These are phyloP conservation scores for Cercospora nicotianae DNA, from an alignment of 2,329 filamentous ascomycete species.

Conservation along the genomic window DNA sequence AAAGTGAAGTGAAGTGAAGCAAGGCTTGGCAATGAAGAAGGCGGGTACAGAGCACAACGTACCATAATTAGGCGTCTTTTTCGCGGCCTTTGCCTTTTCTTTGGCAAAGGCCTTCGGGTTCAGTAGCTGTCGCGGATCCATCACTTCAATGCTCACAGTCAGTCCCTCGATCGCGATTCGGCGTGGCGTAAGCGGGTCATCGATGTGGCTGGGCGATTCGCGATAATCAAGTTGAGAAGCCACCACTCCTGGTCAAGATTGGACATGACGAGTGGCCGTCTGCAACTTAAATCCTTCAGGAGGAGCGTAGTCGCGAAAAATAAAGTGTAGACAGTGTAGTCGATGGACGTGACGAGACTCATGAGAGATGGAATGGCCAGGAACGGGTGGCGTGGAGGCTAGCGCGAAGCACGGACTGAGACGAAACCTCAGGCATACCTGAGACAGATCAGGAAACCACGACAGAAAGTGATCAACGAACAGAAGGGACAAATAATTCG, in stretches of 20 bases:
- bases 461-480: background rate
- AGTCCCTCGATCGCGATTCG: background rate
- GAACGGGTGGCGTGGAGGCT: background rate
- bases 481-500: background rate
- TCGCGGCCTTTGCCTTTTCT: conserved; percentile 34
- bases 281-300: background rate
- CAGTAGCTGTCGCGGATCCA: conserved; percentile 41
- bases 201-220: background rate
- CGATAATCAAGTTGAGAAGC: background rate
- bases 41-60: conserved; percentile 22
- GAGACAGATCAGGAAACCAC: background rate
- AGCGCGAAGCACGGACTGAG: background rate
- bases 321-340: background rate
- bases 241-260: background rate
- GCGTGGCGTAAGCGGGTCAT: conserved; percentile 1
- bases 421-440: background rate
- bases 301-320: background rate
- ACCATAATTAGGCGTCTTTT: conserved; percentile 34
- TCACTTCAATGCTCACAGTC: conserved; percentile 12
- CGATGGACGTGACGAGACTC: background rate
- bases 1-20: conserved; percentile 22
- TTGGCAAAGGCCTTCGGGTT: conserved; percentile 43
- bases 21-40: background rate
- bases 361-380: background rate
- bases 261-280: background rate